Base-by-base conservation (phyloP, 257 asterid genomes). In the Nicotiana sylvestris region DNA sequence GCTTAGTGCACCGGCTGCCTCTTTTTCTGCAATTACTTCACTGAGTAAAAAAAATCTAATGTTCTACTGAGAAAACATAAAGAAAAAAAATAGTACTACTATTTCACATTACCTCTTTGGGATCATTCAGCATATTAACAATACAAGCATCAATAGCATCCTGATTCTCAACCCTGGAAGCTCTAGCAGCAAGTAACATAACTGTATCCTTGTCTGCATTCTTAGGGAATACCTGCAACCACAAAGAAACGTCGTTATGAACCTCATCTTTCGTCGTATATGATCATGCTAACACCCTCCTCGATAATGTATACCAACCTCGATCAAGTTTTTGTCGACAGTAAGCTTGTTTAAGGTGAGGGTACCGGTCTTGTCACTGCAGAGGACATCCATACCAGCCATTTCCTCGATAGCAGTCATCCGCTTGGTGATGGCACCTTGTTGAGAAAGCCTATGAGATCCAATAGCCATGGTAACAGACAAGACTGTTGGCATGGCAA, bases 391-490 rank as follows among this genome's bases (percentile, higher is more conserved):
- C 98, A 94, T 94, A 6, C 97, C 98, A 0, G 98, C 97, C 98
- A 94, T 89, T 90, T 92, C 97, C 81, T 94, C 98, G 27, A 94
- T 94, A 25, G 98, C 97, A 2, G 98, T 94, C 98, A 94, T 94
- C 87, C 98, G 89, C 85, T 94, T 94, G 3, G 98, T 94, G 83
- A 94, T 94, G 33, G 98, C 98, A 1, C 97, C 98, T 78, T 94
- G 98, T 49, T 94, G 90, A 0, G 98, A 93, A 69, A 94, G 49
- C 80, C 93, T 87, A 89, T 94, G 98, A 21, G 98, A 94, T 60
- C 98, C 98, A 49, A 94, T 94, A 0, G 98, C 98, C 98, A 94
- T 92, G 12, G 98, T 94, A 3, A 94, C 97, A 1, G 98, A 94
- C 33, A 94, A 67, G 78, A 94, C 98, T 0, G 98, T 94, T 1